Evolutionary conservation across 2,329 filamentous ascomycete species (phyloP), one percentile per base, ranked within the genome.

Genomic region (Arthrocladium fulminans): DNA sequence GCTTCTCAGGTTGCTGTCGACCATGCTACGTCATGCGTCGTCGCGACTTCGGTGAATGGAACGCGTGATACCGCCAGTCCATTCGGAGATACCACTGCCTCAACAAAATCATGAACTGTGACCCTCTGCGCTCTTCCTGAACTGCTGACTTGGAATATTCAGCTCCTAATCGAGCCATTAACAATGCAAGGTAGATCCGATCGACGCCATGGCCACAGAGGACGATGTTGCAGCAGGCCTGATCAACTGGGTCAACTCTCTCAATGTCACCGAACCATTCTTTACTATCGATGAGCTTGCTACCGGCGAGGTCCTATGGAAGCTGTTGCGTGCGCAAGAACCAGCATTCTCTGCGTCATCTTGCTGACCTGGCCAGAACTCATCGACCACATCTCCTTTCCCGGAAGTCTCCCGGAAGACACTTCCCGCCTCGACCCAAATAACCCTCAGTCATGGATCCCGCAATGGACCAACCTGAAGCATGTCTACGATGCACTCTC

Each of bases 381-480:
- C 49, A 70, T 73, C 44, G 70, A 73, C 54, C 65, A 68, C 23
- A 65, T 71, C 47, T 68, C 66, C 53, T 73, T 73, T 52, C 63
- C 70, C 38, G 69, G 70, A 37, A 68, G 68, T 48, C 64, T 73
- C 13, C 71, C 71, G 20, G 68, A 73, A 56, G 63, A 63, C 47
- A 65, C 65, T 25, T 60, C 65, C 9, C 48, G 54, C n/a, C 63
- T 65, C 17, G 68, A 71, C 49, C 64, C 70, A 56, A 5, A 13
- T 24, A 39, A 34, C 23, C 23, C 20, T 17, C 20, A 38, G 13
- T 47, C 44, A 25, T 72, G 70, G 70, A 64, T 72, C 45, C 63
- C 67, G 38, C 69, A 69, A 62, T 70, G 68, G 64, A 68, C 71
- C 58, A 73, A 73, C 56, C 58, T 73, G 52, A 72, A 72, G 59